Conservation (phyloP, 306 rosid genomes). For the Malus sieversii region DNA sequence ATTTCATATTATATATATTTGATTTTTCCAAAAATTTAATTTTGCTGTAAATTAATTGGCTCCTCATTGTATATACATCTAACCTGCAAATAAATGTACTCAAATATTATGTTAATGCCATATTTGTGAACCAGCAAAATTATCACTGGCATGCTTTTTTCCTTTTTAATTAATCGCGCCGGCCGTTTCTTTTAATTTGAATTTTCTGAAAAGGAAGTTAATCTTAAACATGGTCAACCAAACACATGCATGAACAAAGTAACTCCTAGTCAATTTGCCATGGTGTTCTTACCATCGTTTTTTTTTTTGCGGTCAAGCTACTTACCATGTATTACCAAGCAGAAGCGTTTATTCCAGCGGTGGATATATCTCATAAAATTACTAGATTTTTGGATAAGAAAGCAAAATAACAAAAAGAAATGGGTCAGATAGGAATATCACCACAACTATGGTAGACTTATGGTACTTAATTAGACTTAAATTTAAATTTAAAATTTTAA, state of each 20-base stretch:
- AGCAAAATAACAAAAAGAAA: not conserved
- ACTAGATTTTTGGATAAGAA: not conserved
- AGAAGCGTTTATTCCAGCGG: not conserved
- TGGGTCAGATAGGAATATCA: constrained; percentile 1
- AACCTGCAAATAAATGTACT: not conserved
- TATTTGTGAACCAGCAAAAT: constrained; percentile 8
- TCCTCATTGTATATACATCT: not conserved
- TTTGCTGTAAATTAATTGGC: constrained; percentile 18
- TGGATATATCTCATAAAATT: not conserved
- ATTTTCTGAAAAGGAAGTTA: not conserved
- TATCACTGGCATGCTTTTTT: not conserved
- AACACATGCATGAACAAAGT: not conserved
- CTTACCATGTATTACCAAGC: not conserved
- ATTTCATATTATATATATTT: not conserved
- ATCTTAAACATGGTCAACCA: not conserved
- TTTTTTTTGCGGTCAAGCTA: not conserved
- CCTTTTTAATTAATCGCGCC: not conserved
- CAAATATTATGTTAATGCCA: not conserved
- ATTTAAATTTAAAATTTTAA: not conserved
- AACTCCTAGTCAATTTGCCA: not conserved
- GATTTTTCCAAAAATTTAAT: not conserved
- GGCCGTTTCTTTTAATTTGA: not conserved
- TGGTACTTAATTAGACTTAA: not conserved
- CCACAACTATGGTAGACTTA: not conserved
- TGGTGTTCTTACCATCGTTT: not conserved